A percentile compares a stretch with the other conserved stretches of the same genome.
Evolutionary conservation across 2,329 filamentous ascomycete genomes (phyloP).

Genomic region (Verticillium longisporum): DNA sequence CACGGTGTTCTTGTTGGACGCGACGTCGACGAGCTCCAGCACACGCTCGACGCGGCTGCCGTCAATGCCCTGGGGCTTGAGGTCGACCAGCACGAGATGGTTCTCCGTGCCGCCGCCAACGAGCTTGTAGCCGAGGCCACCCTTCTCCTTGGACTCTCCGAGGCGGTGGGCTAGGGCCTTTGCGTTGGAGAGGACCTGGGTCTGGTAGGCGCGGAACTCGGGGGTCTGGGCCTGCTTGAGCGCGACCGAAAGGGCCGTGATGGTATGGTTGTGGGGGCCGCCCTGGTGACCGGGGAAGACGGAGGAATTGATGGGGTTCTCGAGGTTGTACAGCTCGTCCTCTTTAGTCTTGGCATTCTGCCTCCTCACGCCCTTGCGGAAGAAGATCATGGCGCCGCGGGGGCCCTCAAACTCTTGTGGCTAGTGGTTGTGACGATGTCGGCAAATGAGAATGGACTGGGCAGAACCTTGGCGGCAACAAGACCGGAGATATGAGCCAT

Average conservation of each 20-base stretch:
- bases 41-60: conserved; percentile 85
- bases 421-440: conserved; percentile 97
- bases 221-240: conserved; percentile 85
- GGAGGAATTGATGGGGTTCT: conserved; percentile 87
- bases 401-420: conserved; percentile 96
- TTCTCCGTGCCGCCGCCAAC: conserved; percentile 96
- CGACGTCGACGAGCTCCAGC: conserved; percentile 86
- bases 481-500: conserved; percentile 97
- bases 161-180: conserved; percentile 72
- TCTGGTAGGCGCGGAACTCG: conserved; percentile 90
- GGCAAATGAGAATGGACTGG: conserved; percentile 79
- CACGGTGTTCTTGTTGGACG: conserved; percentile 99
- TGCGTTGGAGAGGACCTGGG: conserved; percentile 83
- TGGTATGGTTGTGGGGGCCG: conserved; percentile 98
- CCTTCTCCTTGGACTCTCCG: conserved; percentile 63
- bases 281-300: conserved; percentile 98
- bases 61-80: conserved; percentile 83
- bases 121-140: conserved; percentile 76
- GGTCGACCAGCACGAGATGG: conserved; percentile 87
- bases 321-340: conserved; percentile 82
- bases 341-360: conserved; percentile 80
- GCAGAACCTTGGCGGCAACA: conserved; percentile 84
- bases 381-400: conserved; percentile 97
- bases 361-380: conserved; percentile 81
- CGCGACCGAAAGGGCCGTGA: conserved; percentile 88